phyloP scores from a whole-genome alignment of 495 filamentous ascomycete species.

The Chaetomidium leptoderma region DNA sequence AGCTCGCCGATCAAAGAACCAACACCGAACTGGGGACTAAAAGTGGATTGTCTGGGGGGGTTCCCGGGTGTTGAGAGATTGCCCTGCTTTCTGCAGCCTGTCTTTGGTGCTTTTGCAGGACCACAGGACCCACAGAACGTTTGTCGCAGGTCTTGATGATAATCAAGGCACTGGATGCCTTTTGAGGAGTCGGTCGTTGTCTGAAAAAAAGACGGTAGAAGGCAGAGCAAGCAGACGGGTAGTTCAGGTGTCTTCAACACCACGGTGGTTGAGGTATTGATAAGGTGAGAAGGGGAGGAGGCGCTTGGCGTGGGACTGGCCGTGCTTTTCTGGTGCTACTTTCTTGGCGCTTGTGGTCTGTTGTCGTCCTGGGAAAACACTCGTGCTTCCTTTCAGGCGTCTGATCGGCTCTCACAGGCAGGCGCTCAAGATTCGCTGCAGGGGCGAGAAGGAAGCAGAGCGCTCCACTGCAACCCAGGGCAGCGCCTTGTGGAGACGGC shows the following conservation, averaged over 20 bases:
- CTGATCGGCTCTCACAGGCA: background rate
- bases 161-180: slow-evolving; percentile 3
- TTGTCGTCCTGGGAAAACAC: background rate
- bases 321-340: too few relatives aligned
- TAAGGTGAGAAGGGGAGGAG: background rate
- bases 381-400: background rate
- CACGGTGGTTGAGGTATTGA: background rate
- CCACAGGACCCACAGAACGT: slow-evolving; percentile 8
- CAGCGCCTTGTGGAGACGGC: slow-evolving; percentile 9
- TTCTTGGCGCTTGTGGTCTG: background rate
- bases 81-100: background rate
- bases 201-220: background rate
- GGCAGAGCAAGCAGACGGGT: background rate
- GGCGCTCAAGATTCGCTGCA: slow-evolving; percentile 2
- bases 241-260: background rate
- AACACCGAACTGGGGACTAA: background rate
- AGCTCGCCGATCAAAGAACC: background rate
- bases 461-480: slow-evolving; percentile 10
- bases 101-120: slow-evolving; percentile 4
- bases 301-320: background rate
- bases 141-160: slow-evolving; percentile 9
- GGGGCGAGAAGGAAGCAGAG: background rate
- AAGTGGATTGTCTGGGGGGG: slow-evolving; percentile 9
- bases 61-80: background rate
- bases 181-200: background rate